Conservation (phyloP, 768 basidiomycete species). For the Auricularia cornea region DNA sequence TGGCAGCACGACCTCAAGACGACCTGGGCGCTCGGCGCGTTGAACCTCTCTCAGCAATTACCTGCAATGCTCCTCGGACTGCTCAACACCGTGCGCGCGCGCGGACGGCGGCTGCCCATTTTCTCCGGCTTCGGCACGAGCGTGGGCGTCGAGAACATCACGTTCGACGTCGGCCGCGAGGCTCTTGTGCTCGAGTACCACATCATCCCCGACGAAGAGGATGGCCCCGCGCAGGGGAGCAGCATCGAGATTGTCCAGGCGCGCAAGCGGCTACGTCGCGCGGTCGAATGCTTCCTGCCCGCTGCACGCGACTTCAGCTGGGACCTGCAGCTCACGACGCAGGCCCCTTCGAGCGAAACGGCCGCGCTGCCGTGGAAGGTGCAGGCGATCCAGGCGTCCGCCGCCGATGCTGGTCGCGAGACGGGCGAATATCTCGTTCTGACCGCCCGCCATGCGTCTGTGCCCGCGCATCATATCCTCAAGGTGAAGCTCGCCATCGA, state of each 20-base stretch:
- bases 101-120: slow-evolving; percentile 66
- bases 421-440: slow-evolving; percentile 35
- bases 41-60: slow-evolving; percentile 66
- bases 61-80: slow-evolving; percentile 79
- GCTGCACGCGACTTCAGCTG: slow-evolving; percentile 54
- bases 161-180: slow-evolving; percentile 76
- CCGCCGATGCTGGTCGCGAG: slow-evolving; percentile 2
- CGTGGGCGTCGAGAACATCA: slow-evolving; percentile 67
- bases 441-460: slow-evolving; percentile 60
- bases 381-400: slow-evolving; percentile 6
- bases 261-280: slow-evolving; percentile 58
- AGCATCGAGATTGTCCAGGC: slow-evolving; percentile 51
- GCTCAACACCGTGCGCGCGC: slow-evolving; percentile 70
- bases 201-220: slow-evolving; percentile 62
- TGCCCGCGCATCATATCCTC: slow-evolving; percentile 67
- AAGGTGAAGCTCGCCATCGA: slow-evolving; percentile 78
- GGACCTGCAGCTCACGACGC: slow-evolving; percentile 76
- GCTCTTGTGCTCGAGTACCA: slow-evolving; percentile 77
- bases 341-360: slow-evolving; percentile 63
- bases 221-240: slow-evolving; percentile 21
- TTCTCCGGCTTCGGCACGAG: slow-evolving; percentile 73
- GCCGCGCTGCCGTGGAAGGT: slow-evolving; percentile 65
- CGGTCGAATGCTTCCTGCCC: slow-evolving; percentile 76
- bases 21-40: slow-evolving; percentile 70
- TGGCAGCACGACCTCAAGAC: slow-evolving; percentile 93